Conservation (phyloP, 345 rosid species). For the Eucalyptus paniculata region DNA sequence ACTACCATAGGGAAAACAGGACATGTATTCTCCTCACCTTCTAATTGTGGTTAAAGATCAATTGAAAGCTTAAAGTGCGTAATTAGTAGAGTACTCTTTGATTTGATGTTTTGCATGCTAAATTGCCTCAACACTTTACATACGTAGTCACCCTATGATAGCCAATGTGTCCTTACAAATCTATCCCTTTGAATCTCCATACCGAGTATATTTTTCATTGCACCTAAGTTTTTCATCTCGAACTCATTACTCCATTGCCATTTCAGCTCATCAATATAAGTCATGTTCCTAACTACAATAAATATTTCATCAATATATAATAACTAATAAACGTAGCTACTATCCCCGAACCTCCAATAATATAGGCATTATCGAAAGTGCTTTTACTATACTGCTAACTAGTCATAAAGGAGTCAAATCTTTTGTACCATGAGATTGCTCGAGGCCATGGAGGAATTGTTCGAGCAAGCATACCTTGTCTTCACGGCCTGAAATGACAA, state of each 20-base stretch:
- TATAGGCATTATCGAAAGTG: neutral
- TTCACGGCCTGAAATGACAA: neutral
- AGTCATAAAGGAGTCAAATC: neutral
- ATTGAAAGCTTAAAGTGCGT: neutral
- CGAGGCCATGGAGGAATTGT: neutral
- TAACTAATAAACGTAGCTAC: neutral
- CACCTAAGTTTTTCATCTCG: neutral
- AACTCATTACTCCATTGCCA: neutral
- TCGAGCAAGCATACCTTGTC: neutral
- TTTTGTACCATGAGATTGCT: neutral
- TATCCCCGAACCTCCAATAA: neutral
- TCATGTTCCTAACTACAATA: neutral
- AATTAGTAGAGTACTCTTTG: neutral
- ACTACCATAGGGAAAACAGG: neutral
- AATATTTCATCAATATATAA: neutral
- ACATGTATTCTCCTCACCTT: neutral
- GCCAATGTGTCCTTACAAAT: neutral
- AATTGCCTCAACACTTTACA: neutral
- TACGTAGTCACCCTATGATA: neutral
- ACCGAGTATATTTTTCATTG: neutral
- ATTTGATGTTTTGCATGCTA: neutral
- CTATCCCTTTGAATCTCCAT: neutral
- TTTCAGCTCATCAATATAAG: neutral
- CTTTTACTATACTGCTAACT: neutral
- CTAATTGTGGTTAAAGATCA: neutral